Evolutionary conservation across 2,329 filamentous ascomycete genomes (phyloP).

Genomic region (Microsporum canis): DNA sequence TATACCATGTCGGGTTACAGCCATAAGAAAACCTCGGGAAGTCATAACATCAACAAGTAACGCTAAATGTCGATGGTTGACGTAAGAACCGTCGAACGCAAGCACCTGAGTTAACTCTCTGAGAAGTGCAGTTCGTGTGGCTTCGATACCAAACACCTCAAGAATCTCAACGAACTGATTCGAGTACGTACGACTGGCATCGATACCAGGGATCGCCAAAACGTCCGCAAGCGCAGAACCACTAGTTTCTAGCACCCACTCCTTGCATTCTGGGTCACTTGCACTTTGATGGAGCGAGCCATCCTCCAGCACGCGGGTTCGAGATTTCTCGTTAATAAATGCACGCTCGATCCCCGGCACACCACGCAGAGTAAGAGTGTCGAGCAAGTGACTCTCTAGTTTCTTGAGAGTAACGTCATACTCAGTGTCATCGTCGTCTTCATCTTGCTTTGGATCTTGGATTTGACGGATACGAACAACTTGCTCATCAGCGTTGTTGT

Average conservation of each 20-base stretch:
- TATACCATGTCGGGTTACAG: constrained; percentile 95
- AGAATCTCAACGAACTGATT: constrained; percentile 95
- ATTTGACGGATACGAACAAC: constrained; percentile 86
- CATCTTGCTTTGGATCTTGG: constrained; percentile 56
- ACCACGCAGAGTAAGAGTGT: constrained; percentile 82
- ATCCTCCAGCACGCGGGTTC: constrained; percentile 54
- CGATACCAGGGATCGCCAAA: constrained; percentile 75
- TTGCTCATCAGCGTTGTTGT: constrained; percentile 93
- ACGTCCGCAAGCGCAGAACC: constrained; percentile 80
- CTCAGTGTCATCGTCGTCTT: constrained; percentile 62
- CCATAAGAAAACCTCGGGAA: constrained; percentile 83
- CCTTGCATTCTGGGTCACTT: constrained; percentile 62
- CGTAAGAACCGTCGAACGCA: constrained; percentile 97
- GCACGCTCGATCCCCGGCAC: constrained; percentile 79
- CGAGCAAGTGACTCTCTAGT: constrained; percentile 80
- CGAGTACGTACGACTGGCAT: constrained; percentile 73
- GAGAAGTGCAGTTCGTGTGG: constrained; percentile 73
- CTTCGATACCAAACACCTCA: constrained; percentile 92
- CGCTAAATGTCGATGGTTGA: constrained; percentile 95
- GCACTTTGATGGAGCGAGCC: constrained; percentile 66
- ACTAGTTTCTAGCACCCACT: constrained; percentile 93
- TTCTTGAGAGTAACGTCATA: constrained; percentile 90
- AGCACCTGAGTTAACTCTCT: constrained; percentile 84
- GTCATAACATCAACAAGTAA: constrained; percentile 97
- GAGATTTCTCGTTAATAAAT: constrained; percentile 75